Percentiles rank a stretch among this genome's conserved stretches.
Evolutionary conservation across 768 basidiomycete species (phyloP).

Genomic region (Polyporus arcularius): DNA sequence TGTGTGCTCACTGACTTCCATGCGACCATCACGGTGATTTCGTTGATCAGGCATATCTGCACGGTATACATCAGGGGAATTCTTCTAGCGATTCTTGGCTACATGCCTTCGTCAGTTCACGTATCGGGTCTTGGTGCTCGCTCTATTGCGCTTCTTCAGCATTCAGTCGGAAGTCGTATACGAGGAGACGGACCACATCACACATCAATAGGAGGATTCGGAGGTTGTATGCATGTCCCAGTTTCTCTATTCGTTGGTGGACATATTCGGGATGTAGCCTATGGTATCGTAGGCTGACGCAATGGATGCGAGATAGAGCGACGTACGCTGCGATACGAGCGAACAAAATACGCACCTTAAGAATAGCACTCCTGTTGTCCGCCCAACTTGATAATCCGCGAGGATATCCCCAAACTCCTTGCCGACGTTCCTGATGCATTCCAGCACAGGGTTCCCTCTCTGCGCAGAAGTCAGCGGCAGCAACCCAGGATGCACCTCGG

Average conservation of each 20-base stretch:
- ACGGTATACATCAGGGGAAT: not conserved
- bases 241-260: conserved; percentile 83
- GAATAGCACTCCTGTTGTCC: conserved; percentile 89
- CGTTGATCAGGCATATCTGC: conserved; percentile 86
- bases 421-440: conserved; percentile 82
- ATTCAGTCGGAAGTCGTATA: not conserved
- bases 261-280: conserved; percentile 98
- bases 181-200: conserved; percentile 72
- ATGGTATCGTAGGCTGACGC: conserved; percentile 82
- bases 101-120: conserved; percentile 85
- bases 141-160: conserved; percentile 47
- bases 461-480: conserved; percentile 31
- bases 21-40: conserved; percentile 87
- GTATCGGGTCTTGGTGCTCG: conserved; percentile 89
- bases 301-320: not conserved
- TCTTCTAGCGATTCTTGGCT: not conserved
- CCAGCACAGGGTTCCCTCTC: conserved; percentile 88
- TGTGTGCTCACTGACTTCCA: conserved; percentile 66
- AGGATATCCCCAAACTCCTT: conserved; percentile 95
- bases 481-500: not conserved
- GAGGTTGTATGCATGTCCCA: conserved; percentile 80
- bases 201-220: conserved; percentile 87
- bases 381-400: conserved; percentile 93
- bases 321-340: not conserved
- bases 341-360: conserved; percentile 60